A percentile compares a stretch with the other conserved stretches of the same genome.
Conservation (phyloP, 2,329 filamentous ascomycete species). For the Leptographium lundbergii region DNA sequence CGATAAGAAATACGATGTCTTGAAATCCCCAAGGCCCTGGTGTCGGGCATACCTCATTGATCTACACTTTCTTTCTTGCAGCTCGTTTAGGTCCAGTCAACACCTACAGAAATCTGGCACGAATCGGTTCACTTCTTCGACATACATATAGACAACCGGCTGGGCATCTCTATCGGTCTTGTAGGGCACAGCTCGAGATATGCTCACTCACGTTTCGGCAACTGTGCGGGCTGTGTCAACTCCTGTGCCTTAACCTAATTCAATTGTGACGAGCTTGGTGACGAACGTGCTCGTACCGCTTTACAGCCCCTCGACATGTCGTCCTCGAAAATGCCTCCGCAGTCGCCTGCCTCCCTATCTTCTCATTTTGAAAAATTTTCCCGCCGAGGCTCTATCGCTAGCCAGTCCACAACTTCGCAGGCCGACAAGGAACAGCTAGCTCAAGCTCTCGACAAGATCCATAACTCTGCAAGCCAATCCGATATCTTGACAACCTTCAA, state of each 20-base stretch:
- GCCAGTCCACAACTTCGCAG: constrained; percentile 34
- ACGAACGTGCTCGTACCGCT: not conserved
- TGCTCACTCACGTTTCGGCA: not conserved
- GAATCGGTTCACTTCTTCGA: not conserved
- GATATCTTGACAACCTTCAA: constrained; percentile 85
- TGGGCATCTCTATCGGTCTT: not conserved
- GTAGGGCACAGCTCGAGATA: not conserved
- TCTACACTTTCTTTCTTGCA: not conserved
- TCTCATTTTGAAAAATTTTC: constrained; percentile 18
- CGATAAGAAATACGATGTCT: not conserved
- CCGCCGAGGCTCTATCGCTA: constrained; percentile 26
- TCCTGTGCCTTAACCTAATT: not conserved
- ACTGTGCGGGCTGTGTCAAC: not conserved
- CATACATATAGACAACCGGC: not conserved
- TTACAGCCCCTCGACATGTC: not conserved
- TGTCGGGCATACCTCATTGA: not conserved
- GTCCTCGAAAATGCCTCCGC: constrained; percentile 10
- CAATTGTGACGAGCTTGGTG: not conserved
- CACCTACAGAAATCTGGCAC: not conserved
- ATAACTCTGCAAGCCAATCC: constrained; percentile 75
- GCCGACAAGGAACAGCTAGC: constrained; percentile 64
- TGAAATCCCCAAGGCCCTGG: not conserved
- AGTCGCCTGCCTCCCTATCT: constrained; percentile 17
- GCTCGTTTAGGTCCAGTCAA: not conserved
- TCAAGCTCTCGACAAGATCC: constrained; percentile 73